Percentiles rank a stretch among this genome's conserved stretches.
Conservation (phyloP, 305 asterid genomes). For the Fraxinus angustifolia region DNA sequence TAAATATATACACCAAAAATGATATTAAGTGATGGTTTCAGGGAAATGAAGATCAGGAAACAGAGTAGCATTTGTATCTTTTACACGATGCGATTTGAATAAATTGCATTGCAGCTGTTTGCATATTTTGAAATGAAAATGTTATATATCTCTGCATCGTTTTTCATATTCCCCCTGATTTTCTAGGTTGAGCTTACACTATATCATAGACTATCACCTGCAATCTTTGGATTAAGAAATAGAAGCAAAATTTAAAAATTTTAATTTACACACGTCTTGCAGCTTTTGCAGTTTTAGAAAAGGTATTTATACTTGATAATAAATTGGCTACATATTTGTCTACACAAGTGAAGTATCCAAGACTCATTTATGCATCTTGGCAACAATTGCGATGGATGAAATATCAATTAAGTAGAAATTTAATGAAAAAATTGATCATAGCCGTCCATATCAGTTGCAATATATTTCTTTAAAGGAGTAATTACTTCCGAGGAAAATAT, state of each 20-base stretch:
- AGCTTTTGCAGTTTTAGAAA: background rate
- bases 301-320: background rate
- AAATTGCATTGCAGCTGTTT: background rate
- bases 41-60: background rate
- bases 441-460: background rate
- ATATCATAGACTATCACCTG: background rate
- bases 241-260: background rate
- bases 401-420: background rate
- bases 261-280: background rate
- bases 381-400: background rate
- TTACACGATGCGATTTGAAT: background rate
- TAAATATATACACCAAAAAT: conserved; percentile 18
- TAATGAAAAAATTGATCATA: background rate
- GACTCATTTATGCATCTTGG: background rate
- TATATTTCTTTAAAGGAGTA: background rate
- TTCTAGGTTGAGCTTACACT: background rate
- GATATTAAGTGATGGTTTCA: background rate
- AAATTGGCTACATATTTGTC: background rate
- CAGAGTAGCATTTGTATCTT: too few relatives aligned
- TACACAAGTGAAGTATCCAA: background rate
- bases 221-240: background rate
- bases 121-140: background rate
- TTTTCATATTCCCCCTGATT: background rate
- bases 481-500: background rate
- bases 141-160: background rate